These are phyloP conservation scores for Alternaria longipes DNA, from an alignment of 2,329 filamentous ascomycete genomes.

Conservation along the genomic window DNA sequence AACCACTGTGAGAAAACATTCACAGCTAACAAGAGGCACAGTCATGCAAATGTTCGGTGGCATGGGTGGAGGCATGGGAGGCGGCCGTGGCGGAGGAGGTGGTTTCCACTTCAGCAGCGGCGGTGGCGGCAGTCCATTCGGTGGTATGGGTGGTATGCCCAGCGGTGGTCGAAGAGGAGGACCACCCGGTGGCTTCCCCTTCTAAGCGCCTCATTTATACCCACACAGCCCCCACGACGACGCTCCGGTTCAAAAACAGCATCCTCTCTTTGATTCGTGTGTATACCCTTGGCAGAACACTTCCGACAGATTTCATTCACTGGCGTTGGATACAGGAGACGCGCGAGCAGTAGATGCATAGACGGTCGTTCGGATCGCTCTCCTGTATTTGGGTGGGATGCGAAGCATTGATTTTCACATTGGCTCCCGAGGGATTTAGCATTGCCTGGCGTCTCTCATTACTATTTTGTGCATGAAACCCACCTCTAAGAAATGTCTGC, in stretches of 20 bases:
- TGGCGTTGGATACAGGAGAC: conserved; percentile 39
- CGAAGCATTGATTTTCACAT: conserved; percentile 19
- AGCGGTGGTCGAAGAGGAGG: conserved; percentile 45
- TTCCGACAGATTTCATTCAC: conserved; percentile 25
- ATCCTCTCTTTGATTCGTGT: conserved; percentile 26
- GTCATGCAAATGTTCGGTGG: conserved; percentile 56
- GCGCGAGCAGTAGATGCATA: conserved; percentile 35
- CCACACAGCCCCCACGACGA: background rate
- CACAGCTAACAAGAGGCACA: conserved; percentile 21
- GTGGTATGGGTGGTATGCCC: conserved; percentile 49
- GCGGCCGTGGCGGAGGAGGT: conserved; percentile 58
- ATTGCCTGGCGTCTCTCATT: conserved; percentile 11
- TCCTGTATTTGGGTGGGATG: conserved; percentile 12
- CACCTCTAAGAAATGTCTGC: background rate
- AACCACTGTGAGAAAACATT: background rate
- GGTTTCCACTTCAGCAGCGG: conserved; percentile 54
- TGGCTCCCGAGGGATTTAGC: conserved; percentile 18
- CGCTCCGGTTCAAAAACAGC: background rate
- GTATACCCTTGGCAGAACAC: conserved; percentile 26
- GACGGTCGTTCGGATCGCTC: conserved; percentile 16
- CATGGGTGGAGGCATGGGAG: conserved; percentile 60
- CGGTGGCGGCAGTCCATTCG: conserved; percentile 52
- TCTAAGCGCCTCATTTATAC: conserved; percentile 20
- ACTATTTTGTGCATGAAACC: conserved; percentile 1
- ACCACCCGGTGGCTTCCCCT: conserved; percentile 45